phyloP scores from a whole-genome alignment of 352 stramenopile genomes.

The Phytophthora colocasiae region DNA sequence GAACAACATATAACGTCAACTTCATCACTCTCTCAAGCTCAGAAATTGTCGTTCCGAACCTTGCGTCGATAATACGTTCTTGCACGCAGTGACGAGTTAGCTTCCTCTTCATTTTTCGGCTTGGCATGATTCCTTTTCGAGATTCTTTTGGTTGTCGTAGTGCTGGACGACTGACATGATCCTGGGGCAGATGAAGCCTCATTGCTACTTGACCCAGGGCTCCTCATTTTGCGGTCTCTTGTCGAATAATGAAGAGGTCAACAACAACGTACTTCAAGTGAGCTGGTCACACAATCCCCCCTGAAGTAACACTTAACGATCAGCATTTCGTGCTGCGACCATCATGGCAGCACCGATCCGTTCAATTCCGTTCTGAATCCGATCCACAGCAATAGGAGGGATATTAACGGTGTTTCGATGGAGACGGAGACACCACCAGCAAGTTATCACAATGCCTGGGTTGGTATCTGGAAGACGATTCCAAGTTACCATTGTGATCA shows the following conservation, averaged over 20 bases:
- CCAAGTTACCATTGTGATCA: conserved; percentile 8
- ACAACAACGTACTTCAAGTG: conserved; percentile 4
- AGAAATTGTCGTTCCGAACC: conserved; percentile 15
- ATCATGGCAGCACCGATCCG: conserved; percentile 31
- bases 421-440: conserved; percentile 36
- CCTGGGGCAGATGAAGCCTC: not conserved
- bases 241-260: not conserved
- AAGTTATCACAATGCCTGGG: conserved; percentile 23
- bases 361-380: conserved; percentile 28
- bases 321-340: conserved; percentile 11
- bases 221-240: conserved; percentile 1
- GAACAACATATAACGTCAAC: not conserved
- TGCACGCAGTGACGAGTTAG: conserved; percentile 17
- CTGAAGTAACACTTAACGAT: too few relatives aligned
- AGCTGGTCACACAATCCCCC: not conserved
- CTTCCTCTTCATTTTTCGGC: conserved; percentile 8
- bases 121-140: conserved; percentile 2
- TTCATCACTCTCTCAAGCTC: too few relatives aligned
- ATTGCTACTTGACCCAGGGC: not conserved
- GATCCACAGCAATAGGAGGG: conserved; percentile 15
- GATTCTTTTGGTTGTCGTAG: conserved; percentile 6
- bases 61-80: conserved; percentile 61
- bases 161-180: not conserved
- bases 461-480: conserved; percentile 1
- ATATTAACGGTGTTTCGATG: conserved; percentile 23